These are phyloP conservation scores for Chrysoporthe puriensis DNA, from an alignment of 2,329 filamentous ascomycete species.

Conservation along the genomic window DNA sequence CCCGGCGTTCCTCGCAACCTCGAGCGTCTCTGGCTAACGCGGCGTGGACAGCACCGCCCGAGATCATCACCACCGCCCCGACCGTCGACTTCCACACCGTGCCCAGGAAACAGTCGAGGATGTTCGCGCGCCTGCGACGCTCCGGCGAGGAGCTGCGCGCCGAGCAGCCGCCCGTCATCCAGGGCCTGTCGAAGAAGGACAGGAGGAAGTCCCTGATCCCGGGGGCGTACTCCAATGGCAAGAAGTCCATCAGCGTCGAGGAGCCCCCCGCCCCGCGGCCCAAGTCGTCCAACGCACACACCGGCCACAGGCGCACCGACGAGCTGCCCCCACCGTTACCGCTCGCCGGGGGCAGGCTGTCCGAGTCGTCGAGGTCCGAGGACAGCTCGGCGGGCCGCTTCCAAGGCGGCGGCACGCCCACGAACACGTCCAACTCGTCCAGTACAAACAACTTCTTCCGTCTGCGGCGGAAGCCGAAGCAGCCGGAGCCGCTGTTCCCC, in stretches of 20 bases:
- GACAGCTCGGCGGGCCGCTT: constrained; percentile 73
- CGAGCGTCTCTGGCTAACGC: constrained; percentile 31
- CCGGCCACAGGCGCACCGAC: constrained; percentile 52
- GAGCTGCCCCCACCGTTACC: constrained; percentile 58
- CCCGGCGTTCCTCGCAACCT: neutral
- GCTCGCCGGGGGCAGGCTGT: constrained; percentile 67
- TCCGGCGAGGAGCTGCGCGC: constrained; percentile 53
- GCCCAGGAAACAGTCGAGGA: constrained; percentile 60
- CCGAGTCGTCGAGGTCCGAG: constrained; percentile 90
- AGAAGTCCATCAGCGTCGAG: constrained; percentile 61
- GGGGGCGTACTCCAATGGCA: constrained; percentile 42
- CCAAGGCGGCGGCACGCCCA: constrained; percentile 54
- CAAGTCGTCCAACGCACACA: constrained; percentile 44
- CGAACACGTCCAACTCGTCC: constrained; percentile 60
- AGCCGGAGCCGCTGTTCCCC: constrained; percentile 79
- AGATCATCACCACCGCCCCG: constrained; percentile 91
- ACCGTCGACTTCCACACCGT: constrained; percentile 64
- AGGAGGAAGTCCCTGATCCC: constrained; percentile 46
- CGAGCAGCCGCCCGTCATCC: constrained; percentile 34
- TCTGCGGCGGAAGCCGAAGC: constrained; percentile 76
- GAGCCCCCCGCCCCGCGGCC: constrained; percentile 63
- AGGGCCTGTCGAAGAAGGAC: constrained; percentile 43
- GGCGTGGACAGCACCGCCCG: constrained; percentile 52
- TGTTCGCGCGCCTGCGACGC: constrained; percentile 56
- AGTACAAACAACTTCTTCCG: constrained; percentile 78